phyloP scores from a whole-genome alignment of 345 rosid species.

The Acer campestre region DNA sequence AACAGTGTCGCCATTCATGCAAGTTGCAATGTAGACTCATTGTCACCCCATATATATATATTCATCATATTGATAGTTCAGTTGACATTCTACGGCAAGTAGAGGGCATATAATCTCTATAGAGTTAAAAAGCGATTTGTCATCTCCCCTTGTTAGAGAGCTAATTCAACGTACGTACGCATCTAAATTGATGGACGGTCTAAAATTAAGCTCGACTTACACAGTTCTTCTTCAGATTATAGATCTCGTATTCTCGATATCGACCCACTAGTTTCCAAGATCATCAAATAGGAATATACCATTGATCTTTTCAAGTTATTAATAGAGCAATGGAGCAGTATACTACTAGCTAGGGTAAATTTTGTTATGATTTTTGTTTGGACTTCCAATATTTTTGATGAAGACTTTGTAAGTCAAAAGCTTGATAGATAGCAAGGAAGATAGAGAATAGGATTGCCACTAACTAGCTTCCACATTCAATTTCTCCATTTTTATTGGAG shows the following conservation, averaged over 20 bases:
- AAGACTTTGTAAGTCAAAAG: not conserved
- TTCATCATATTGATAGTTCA: conserved; percentile 7
- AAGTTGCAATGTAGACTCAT: conserved; percentile 9
- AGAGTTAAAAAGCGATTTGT: not conserved
- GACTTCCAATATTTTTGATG: not conserved
- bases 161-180: not conserved
- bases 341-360: not conserved
- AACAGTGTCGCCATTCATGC: conserved; percentile 18
- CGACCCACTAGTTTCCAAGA: not conserved
- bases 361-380: not conserved
- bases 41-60: conserved; percentile 12
- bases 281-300: not conserved
- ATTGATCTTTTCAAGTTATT: not conserved
- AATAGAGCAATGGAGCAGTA: not conserved
- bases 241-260: not conserved
- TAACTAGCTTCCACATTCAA: not conserved
- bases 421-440: not conserved
- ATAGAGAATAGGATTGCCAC: not conserved
- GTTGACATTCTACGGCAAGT: not conserved
- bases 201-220: too few species aligned
- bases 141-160: not conserved
- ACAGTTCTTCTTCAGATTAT: not conserved
- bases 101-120: not conserved
- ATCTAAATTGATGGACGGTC: conserved; percentile 4
- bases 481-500: conserved; percentile 3